Evolutionary conservation across 202 grass and related monocot genomes (phyloP).

Genomic region (Cymbopogon flexuosus): DNA sequence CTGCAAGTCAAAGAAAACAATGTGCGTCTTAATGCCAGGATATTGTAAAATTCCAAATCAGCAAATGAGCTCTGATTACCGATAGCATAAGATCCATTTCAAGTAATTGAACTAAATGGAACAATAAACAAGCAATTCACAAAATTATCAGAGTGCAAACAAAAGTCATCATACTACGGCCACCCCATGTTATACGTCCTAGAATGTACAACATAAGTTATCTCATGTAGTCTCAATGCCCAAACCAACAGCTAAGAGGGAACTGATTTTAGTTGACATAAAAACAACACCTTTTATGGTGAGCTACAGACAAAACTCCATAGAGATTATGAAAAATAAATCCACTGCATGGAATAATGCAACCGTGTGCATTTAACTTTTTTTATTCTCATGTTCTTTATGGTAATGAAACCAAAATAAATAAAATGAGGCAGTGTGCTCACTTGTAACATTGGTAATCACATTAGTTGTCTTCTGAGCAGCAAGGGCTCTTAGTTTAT

Average conservation of each 20-base stretch:
- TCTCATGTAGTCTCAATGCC: background rate
- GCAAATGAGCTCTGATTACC: background rate
- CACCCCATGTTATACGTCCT: background rate
- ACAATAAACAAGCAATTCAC: background rate
- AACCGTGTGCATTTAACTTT: background rate
- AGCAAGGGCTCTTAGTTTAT: conserved; percentile 88
- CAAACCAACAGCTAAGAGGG: background rate
- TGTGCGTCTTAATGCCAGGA: conserved; percentile 4
- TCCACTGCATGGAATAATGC: background rate
- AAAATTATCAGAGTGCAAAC: background rate
- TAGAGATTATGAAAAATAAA: background rate
- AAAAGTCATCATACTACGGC: background rate
- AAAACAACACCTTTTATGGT: background rate
- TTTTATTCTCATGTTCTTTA: background rate
- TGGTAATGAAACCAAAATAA: background rate
- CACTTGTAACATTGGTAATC: conserved; percentile 95
- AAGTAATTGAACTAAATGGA: conserved; percentile 5
- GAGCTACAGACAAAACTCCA: background rate
- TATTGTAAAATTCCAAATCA: background rate
- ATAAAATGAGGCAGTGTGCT: conserved; percentile 3
- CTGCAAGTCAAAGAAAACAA: conserved; percentile 40
- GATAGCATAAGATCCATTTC: background rate
- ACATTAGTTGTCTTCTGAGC: conserved; percentile 71
- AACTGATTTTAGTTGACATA: background rate
- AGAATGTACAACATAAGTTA: background rate